Evolutionary conservation across 257 asterid species (phyloP), one percentile per base, ranked within the genome.

Genomic region (Solanum infundibuliforme): DNA sequence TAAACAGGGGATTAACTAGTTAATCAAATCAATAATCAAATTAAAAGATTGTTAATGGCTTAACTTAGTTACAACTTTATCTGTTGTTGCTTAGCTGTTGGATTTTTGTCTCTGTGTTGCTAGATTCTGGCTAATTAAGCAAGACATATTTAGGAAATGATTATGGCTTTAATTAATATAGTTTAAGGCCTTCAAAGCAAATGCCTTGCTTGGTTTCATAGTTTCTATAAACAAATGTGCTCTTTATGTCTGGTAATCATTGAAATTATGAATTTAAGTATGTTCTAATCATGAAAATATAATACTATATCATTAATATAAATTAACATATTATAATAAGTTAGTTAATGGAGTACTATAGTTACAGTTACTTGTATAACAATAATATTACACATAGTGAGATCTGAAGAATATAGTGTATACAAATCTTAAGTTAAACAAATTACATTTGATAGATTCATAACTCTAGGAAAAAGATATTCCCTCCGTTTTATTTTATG

Each of bases 401-500:
- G 5, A 7, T 55, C 2, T 55, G 2, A 18, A 55, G 9, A 20
- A 55, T 3, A 18, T 2, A 18, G 1, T 7, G 2, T 55, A 20
- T 20, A 7, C 65, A 7, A 55, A 55, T 55, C 2, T 20, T 55
- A 20, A 55, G 10, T 1, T 55, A 55, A 7, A 55, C 4, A 55
- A 20, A 0, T 7, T 18, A 55, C 3, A 18, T 55, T 0, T 3
- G 11, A 55, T 65, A 65, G 18, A 65, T 25, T 27, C 32, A n/a
- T 12, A 1, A 4, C 13, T 60, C 13, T 0, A 60, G 8, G 7
- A 10, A 65, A 60, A 12, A 25, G 4, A 55, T n/a, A 65, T 25
- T 52, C 0, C 0, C 21, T 52, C 2, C 0, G 9, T 52, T 52
- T 2, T 0, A 52, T 16, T 52, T 16, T 52, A 16, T 14, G 62